Conservation (phyloP, 83 land plant species). For the Larix sibirica region DNA sequence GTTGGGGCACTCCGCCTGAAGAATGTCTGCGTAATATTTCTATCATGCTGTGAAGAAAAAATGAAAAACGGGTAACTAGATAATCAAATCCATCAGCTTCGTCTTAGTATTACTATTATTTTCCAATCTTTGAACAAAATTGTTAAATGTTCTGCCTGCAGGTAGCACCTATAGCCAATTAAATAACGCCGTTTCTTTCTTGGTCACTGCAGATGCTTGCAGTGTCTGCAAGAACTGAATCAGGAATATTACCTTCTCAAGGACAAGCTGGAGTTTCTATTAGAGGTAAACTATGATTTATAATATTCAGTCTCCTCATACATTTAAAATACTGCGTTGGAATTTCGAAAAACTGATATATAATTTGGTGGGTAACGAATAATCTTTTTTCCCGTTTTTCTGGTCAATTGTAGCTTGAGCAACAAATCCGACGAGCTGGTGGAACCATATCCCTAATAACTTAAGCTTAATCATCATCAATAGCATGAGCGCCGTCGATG, state of each 20-base stretch:
- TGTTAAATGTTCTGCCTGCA: no score
- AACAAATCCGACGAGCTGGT: slow-evolving; percentile 57
- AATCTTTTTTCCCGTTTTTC: no score
- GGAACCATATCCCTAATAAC: slow-evolving; percentile 38
- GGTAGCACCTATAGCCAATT: no score
- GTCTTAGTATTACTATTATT: not conserved
- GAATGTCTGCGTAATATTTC: slow-evolving; percentile 57
- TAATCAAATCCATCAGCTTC: not conserved
- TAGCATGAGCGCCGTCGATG: no score
- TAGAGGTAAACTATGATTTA: slow-evolving; percentile 31
- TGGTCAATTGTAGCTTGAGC: slow-evolving; percentile 47
- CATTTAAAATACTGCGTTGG: no score
- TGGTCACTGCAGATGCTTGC: slow-evolving; percentile 34
- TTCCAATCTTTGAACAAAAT: not conserved
- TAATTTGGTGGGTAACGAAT: no score
- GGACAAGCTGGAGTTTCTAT: slow-evolving; percentile 49
- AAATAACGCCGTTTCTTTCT: no score
- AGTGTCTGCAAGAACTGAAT: slow-evolving; percentile 51
- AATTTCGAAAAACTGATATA: no score
- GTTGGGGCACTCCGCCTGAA: slow-evolving; percentile 76
- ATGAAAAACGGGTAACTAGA: slow-evolving; percentile 62
- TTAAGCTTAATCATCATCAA: not conserved
- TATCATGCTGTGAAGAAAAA: slow-evolving; percentile 48
- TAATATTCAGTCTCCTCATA: no score
- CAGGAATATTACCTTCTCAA: slow-evolving; percentile 51